Evolutionary conservation across 495 filamentous ascomycete genomes (phyloP), one percentile per base, ranked within the genome.

Genomic region (Rhizodiscina lignyota): DNA sequence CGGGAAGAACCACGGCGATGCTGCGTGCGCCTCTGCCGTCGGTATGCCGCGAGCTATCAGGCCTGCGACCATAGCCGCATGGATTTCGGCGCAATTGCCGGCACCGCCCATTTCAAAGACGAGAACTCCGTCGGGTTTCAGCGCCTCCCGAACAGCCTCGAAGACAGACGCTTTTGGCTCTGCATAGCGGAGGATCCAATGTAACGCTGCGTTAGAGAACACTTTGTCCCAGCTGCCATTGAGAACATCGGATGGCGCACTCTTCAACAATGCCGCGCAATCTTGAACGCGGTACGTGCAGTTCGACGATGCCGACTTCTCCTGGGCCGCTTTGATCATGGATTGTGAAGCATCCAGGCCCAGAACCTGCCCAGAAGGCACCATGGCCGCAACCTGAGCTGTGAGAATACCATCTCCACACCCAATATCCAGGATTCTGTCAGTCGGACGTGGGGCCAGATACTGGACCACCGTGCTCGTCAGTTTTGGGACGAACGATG

Each of bases 131-230:
- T 64, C 64, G 0, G 72, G 66, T 10, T 54, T 62, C 4, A 85
- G 61, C 4, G 63, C 57, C 21, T 49, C 50, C 24, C 59, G 51
- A 3, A 66, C 59, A 8, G 55, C 65, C 2, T 39, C 41, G 42
- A 85, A 39, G 27, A 58, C 49, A 26, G 51, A 36, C 37, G 49
- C 13, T 37, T 62, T 52, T 0, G 55, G 61, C 0, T 42, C 28
- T 2, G 55, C 38, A 26, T 63, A 56, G 0, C 61, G 52, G 16
- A 85, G 62, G 47, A 87, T 74, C 80, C 80, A 87, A 56, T 86
- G 79, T 27, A 85, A 53, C 0, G 80, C 81, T 0, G 80, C 80
- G 46, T 85, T 85, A 27, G 74, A 81, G 50, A 85, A 79, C 41
- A 79, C 60, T 50, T 82, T 83, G 42, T 67, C 68, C 46, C 56